Base-by-base conservation (phyloP, 371 early-diverging fungal genomes). In the Mucor plumbeus region DNA sequence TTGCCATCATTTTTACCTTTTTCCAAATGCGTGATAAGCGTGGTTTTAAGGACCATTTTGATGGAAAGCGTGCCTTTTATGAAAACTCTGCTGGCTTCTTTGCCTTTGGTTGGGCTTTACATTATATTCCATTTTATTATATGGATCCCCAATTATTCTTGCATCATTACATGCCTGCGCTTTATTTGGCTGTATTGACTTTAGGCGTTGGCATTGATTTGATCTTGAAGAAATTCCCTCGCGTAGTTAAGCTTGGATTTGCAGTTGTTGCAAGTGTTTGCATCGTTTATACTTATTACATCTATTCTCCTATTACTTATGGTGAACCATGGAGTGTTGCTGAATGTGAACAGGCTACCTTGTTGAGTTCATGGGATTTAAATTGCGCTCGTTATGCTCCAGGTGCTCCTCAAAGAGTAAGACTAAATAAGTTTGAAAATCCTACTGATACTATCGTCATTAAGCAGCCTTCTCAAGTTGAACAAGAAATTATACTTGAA, bases 41-140 rank as follows among this genome's bases (percentile, higher is more conserved):
- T 31, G 94, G 95, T 9, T 85, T 91, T 65, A 76, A 78, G 9
- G 90, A 91, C 66, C 82, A 39, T 11, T 66, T 70, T 15, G 31
- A 56, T 59, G 73, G 68, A n/a, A 54, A 60, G 1, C 76, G 78
- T 17, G 31, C 31, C 3, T 84, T 76, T 62, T 93, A 87, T 74
- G 81, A 87, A 40, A 71, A 77, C 14, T 81, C 88, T 0, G 88
- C 88, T 53, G 95, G 97, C 19, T 97, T 98, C 80, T 86, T 95
- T 64, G 83, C 90, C 21, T 63, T 92, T 41, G 96, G 91, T 7
- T 99, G 98, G 98, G 61, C 84, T 6, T 73, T 95, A 33, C 99
- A 99, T 79, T 99, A 92, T 77, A 64, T 97, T 0, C 99, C 99
- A 5, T 99, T 99, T 84, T 98, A 96, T 83, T n/a, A 97, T 39